These are phyloP conservation scores for Trichosporon sp. DNA, from an alignment of 1,284 basidiomycete genomes.

Conservation along the genomic window DNA sequence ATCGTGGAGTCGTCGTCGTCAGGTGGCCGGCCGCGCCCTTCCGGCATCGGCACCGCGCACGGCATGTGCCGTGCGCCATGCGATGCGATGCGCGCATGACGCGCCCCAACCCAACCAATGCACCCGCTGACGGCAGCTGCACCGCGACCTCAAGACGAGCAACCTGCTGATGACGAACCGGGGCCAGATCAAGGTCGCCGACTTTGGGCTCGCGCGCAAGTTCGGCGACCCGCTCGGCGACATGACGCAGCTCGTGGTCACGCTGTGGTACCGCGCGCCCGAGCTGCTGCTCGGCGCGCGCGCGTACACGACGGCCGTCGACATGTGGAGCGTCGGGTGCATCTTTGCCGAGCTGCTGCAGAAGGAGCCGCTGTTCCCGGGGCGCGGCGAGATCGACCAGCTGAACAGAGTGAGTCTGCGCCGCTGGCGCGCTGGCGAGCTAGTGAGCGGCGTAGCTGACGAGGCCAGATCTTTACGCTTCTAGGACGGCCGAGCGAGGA, in stretches of 20 bases:
- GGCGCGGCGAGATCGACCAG: constrained; percentile 91
- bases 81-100: no score
- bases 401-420: constrained; percentile 62
- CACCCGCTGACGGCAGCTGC: constrained; percentile 54
- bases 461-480: constrained; percentile 69
- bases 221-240: constrained; percentile 94
- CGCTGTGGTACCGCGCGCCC: constrained; percentile 96
- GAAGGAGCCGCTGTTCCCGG: constrained; percentile 90
- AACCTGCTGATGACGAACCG: constrained; percentile 99
- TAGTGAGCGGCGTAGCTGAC: constrained; percentile 13
- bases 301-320: constrained; percentile 79
- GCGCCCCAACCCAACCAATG: not conserved
- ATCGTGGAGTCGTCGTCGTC: no score
- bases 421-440: constrained; percentile 55
- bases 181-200: constrained; percentile 95
- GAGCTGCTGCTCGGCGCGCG: constrained; percentile 90
- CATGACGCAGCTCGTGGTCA: constrained; percentile 96
- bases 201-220: constrained; percentile 92
- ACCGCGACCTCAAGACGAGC: constrained; percentile 95
- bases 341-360: constrained; percentile 95
- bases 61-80: not conserved
- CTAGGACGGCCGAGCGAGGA: constrained; percentile 80
- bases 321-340: constrained; percentile 51
- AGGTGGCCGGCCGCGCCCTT: no score
- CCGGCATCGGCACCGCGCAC: not conserved